A percentile compares a stretch with the other conserved stretches of the same genome.
Evolutionary conservation across 108 stramenopile genomes (phyloP).

Genomic region (Cyclotella choctawhatcheeana): DNA sequence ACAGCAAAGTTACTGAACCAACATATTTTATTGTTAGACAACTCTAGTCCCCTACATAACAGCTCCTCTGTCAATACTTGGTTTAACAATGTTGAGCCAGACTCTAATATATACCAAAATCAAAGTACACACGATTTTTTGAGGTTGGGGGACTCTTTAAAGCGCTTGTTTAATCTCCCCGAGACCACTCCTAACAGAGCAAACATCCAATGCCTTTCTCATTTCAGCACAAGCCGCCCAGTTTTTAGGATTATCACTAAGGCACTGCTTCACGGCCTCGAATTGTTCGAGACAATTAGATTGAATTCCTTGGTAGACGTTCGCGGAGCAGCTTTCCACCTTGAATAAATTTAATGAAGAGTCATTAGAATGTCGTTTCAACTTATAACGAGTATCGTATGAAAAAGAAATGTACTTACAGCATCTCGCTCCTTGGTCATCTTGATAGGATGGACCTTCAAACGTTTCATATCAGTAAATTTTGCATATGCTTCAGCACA

Average conservation of each 20-base stretch:
- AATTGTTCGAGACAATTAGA: conserved; percentile 28
- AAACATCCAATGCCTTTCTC: conserved; percentile 49
- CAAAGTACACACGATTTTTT: too few species aligned
- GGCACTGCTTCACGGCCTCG: conserved; percentile 46
- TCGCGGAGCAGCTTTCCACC: conserved; percentile 51
- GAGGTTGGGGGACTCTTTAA: too few species aligned
- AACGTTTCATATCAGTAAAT: conserved; percentile 50
- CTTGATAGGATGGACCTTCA: conserved; percentile 38
- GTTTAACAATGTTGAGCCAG: too few species aligned
- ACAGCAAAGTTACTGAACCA: too few species aligned
- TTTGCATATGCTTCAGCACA: conserved; percentile 49
- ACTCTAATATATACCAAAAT: too few species aligned
- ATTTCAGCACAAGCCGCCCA: conserved; percentile 46
- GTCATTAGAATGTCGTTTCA: neutral
- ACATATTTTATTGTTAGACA: too few species aligned
- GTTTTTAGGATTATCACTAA: conserved; percentile 37
- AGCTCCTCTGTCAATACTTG: too few species aligned
- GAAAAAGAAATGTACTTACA: conserved; percentile 24
- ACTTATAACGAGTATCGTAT: neutral
- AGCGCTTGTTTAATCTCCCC: conserved; percentile 34
- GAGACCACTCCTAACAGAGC: conserved; percentile 44
- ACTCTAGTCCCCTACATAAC: too few species aligned
- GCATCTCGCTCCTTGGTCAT: conserved; percentile 52
- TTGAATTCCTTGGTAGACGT: conserved; percentile 47
- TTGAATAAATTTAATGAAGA: neutral